These are phyloP conservation scores for Sporothrix euskadiensis DNA, from an alignment of 2,329 filamentous ascomycete species.

Conservation along the genomic window DNA sequence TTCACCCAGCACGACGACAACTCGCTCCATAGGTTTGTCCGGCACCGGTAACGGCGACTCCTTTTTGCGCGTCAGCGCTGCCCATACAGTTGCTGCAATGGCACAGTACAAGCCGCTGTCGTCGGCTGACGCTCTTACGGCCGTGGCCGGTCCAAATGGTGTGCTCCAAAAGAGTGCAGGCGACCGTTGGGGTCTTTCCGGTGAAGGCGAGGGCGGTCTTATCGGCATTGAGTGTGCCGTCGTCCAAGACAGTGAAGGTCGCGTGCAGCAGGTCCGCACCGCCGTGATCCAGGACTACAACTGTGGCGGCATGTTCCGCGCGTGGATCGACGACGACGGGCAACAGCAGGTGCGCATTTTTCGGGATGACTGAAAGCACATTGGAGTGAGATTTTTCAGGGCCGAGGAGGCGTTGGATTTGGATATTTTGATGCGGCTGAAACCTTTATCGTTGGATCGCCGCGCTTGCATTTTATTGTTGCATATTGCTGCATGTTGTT, in stretches of 20 bases:
- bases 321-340: slow-evolving; percentile 68
- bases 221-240: slow-evolving; percentile 72
- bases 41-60: slow-evolving; percentile 89
- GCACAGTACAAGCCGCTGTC: slow-evolving; percentile 61
- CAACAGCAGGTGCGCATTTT: slow-evolving; percentile 60
- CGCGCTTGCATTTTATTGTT: slow-evolving; percentile 13
- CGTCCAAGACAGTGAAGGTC: slow-evolving; percentile 48
- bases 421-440: not conserved
- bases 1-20: slow-evolving; percentile 29
- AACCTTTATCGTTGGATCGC: not conserved
- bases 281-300: slow-evolving; percentile 77
- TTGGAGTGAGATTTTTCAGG: too few species aligned
- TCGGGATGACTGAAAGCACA: slow-evolving; percentile 36
- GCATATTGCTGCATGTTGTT: not conserved
- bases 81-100: slow-evolving; percentile 71
- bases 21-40: slow-evolving; percentile 61
- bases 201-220: slow-evolving; percentile 81
- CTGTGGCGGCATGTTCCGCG: slow-evolving; percentile 84
- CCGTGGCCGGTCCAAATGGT: slow-evolving; percentile 69
- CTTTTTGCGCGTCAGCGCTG: slow-evolving; percentile 72
- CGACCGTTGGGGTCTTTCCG: slow-evolving; percentile 68
- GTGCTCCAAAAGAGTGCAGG: slow-evolving; percentile 75
- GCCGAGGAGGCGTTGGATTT: not conserved
- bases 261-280: slow-evolving; percentile 45
- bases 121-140: slow-evolving; percentile 59